These are phyloP conservation scores for Wickerhamiella dianesei DNA, from an alignment of 805 yeast genomes.

Conservation along the genomic window DNA sequence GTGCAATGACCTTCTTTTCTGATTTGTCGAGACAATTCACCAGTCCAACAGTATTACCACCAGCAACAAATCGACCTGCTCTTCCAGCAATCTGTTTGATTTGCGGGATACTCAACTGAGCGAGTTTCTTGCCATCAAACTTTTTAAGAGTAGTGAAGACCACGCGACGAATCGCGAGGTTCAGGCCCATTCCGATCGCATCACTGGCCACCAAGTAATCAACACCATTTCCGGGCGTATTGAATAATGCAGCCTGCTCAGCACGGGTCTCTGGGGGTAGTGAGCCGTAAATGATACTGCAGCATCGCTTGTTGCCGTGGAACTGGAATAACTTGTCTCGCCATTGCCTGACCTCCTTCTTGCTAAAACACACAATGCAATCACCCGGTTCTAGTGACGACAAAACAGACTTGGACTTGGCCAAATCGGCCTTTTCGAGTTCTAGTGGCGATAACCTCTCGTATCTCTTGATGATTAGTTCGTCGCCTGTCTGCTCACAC, in stretches of 20 bases:
- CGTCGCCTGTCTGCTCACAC: constrained; percentile 65
- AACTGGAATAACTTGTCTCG: constrained; percentile 54
- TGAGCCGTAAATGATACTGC: constrained; percentile 89
- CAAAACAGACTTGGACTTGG: neutral
- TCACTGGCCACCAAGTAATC: constrained; percentile 89
- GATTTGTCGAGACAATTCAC: constrained; percentile 8
- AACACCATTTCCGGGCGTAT: constrained; percentile 47
- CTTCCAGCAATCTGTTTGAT: constrained; percentile 91
- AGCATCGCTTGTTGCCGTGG: constrained; percentile 30
- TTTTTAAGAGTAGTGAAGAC: constrained; percentile 58
- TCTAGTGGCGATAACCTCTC: constrained; percentile 59
- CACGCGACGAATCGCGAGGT: constrained; percentile 67
- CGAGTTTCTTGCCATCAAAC: constrained; percentile 46
- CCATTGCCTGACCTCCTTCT: constrained; percentile 51
- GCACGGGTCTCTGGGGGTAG: constrained; percentile 90
- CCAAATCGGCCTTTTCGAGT: constrained; percentile 30
- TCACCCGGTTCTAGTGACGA: constrained; percentile 51
- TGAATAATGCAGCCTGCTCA: constrained; percentile 68
- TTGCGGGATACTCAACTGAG: constrained; percentile 43
- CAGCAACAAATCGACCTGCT: constrained; percentile 70
- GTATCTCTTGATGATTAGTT: constrained; percentile 53
- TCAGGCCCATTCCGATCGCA: constrained; percentile 96
- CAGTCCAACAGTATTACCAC: constrained; percentile 27
- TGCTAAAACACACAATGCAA: constrained; percentile 79
- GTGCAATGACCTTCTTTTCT: constrained; percentile 5